Evolutionary conservation across 257 asterid genomes (phyloP).

Genomic region (Rehmannia glutinosa): DNA sequence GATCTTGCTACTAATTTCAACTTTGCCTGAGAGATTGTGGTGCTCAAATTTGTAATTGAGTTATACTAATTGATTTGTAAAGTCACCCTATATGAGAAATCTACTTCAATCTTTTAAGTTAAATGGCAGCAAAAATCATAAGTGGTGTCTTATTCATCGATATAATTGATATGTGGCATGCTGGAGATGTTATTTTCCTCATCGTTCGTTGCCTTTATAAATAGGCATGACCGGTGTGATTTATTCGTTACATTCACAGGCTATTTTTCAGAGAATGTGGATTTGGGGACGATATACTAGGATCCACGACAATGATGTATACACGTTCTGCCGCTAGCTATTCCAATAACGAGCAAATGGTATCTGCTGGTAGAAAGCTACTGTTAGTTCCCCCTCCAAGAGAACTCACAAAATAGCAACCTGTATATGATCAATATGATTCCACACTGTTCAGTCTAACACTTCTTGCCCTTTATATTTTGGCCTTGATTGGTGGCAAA

Average conservation of each 20-base stretch:
- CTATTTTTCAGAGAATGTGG: conserved; percentile 65
- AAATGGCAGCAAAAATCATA: too few species aligned
- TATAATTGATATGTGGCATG: not conserved
- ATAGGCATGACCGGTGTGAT: not conserved
- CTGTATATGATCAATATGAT: not conserved
- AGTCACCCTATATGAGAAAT: too few species aligned
- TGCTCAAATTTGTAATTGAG: too few species aligned
- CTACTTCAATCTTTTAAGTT: too few species aligned
- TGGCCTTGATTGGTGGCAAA: not conserved
- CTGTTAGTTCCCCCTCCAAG: conserved; percentile 49
- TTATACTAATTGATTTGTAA: too few species aligned
- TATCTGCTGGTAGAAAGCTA: conserved; percentile 61
- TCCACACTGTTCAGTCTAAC: too few species aligned
- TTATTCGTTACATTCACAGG: conserved; percentile 29
- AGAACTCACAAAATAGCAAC: conserved; percentile 9
- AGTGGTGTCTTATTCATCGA: too few species aligned
- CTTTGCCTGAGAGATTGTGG: too few species aligned
- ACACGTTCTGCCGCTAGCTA: conserved; percentile 27
- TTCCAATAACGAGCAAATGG: conserved; percentile 28
- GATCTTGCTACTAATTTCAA: not conserved
- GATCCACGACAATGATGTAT: conserved; percentile 87
- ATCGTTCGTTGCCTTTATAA: not conserved
- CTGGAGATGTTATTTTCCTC: not conserved
- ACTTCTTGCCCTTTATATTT: not conserved
- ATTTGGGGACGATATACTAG: conserved; percentile 65